A percentile compares a stretch with the other conserved stretches of the same genome.
Evolutionary conservation across 768 basidiomycete species (phyloP).

Genomic region (Mycena latifolia): DNA sequence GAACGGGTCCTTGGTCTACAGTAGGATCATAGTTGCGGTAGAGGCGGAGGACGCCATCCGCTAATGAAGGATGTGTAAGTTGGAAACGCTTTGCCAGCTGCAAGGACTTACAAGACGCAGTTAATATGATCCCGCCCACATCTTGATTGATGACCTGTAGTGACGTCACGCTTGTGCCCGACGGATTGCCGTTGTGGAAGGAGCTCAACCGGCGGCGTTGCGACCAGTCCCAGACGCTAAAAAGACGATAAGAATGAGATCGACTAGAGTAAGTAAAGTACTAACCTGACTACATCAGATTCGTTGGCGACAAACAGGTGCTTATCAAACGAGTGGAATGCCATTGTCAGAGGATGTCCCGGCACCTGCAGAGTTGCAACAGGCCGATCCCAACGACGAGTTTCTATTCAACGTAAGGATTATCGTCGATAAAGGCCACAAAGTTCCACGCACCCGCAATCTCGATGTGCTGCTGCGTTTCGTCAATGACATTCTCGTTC

Average conservation of each 20-base stretch:
- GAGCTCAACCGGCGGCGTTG: constrained; percentile 79
- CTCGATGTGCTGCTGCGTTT: constrained; percentile 78
- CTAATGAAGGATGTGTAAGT: constrained; percentile 52
- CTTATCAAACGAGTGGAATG: constrained; percentile 93
- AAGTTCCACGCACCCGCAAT: constrained; percentile 71
- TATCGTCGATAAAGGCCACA: constrained; percentile 1
- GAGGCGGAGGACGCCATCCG: constrained; percentile 92
- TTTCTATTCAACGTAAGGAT: constrained; percentile 54
- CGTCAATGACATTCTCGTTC: constrained; percentile 82
- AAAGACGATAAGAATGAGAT: constrained; percentile 17
- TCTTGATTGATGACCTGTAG: constrained; percentile 96
- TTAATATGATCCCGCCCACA: constrained; percentile 89
- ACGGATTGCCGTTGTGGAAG: constrained; percentile 92
- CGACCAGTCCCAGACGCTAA: constrained; percentile 96
- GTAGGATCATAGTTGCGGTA: constrained; percentile 92
- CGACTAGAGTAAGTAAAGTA: constrained; percentile 18
- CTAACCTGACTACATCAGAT: constrained; percentile 85
- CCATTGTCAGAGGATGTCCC: constrained; percentile 79
- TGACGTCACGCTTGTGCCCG: constrained; percentile 86
- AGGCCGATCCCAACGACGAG: constrained; percentile 77
- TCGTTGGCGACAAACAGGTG: constrained; percentile 91
- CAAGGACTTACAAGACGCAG: constrained; percentile 78
- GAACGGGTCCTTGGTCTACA: constrained; percentile 77
- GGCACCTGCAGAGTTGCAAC: constrained; percentile 73
- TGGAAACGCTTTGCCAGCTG: not conserved